These are phyloP conservation scores for Bertia moriformis DNA, from an alignment of 2,329 filamentous ascomycete species.

Conservation along the genomic window DNA sequence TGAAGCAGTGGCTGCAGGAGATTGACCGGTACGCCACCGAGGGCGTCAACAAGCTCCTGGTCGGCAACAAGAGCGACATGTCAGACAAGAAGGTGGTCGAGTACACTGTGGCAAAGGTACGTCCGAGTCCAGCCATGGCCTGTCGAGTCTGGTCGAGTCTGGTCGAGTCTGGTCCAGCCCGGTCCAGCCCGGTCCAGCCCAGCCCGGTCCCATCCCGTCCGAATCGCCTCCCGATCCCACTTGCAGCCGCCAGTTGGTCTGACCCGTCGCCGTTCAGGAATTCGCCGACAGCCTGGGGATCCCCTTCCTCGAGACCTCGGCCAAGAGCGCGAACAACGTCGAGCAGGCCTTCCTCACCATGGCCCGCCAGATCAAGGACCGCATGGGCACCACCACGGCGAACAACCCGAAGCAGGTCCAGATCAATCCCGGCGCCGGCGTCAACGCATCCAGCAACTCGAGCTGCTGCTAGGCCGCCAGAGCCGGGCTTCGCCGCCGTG, in stretches of 20 bases:
- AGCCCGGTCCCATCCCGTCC: too few relatives aligned
- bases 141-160: not conserved
- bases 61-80: constrained; percentile 99
- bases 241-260: not conserved
- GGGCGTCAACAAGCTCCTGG: constrained; percentile 97
- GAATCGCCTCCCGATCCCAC: not conserved
- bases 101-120: constrained; percentile 97
- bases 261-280: constrained; percentile 47
- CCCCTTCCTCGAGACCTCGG: constrained; percentile 97
- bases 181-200: not conserved
- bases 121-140: too few relatives aligned
- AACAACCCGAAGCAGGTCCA: constrained; percentile 99
- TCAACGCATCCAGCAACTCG: constrained; percentile 70
- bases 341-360: constrained; percentile 99
- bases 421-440: constrained; percentile 85
- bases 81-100: constrained; percentile 99
- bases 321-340: constrained; percentile 98
- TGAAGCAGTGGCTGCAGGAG: constrained; percentile 99
- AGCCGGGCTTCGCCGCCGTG: too few relatives aligned
- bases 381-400: constrained; percentile 89
- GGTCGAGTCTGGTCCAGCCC: too few relatives aligned
- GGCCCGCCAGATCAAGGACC: constrained; percentile 99
- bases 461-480: constrained; percentile 88
- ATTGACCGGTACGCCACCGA: constrained; percentile 98
- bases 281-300: constrained; percentile 98